Evolutionary conservation across 1,284 basidiomycete species (phyloP).

Genomic region (Bondarzewia mesenterica): DNA sequence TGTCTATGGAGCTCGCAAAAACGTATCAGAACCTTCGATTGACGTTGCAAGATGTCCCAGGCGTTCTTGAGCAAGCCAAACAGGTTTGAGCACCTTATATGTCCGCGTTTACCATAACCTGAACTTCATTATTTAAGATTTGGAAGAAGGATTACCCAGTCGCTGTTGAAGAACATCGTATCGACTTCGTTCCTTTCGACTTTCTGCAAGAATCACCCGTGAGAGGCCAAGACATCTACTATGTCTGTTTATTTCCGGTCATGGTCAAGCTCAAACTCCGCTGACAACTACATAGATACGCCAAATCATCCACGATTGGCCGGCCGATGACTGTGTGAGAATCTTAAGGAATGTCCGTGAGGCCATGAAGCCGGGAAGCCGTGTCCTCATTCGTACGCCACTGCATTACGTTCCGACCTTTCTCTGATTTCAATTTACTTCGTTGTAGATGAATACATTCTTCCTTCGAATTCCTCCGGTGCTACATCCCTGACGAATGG

Average conservation of each 20-base stretch:
- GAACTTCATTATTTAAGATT: background rate
- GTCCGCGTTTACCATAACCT: background rate
- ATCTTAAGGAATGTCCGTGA: background rate
- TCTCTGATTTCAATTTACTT: background rate
- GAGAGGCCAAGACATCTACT: background rate
- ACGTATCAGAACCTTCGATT: background rate
- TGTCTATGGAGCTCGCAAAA: background rate
- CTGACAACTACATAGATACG: background rate
- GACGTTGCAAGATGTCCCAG: background rate
- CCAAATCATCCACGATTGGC: constrained; percentile 2
- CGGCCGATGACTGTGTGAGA: background rate
- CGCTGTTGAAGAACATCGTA: background rate
- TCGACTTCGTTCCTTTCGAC: background rate
- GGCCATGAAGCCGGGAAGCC: constrained; percentile 1
- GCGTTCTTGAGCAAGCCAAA: background rate
- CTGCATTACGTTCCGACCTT: background rate
- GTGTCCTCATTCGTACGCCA: constrained; percentile 2
- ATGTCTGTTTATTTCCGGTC: background rate
- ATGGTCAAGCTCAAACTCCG: background rate
- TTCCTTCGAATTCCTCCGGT: background rate
- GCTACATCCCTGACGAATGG: background rate
- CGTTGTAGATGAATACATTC: background rate
- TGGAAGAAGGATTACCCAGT: background rate
- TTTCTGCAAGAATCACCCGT: background rate
- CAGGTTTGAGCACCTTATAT: background rate